phyloP scores from a whole-genome alignment of 495 filamentous ascomycete species.

The Neurospora sp. region DNA sequence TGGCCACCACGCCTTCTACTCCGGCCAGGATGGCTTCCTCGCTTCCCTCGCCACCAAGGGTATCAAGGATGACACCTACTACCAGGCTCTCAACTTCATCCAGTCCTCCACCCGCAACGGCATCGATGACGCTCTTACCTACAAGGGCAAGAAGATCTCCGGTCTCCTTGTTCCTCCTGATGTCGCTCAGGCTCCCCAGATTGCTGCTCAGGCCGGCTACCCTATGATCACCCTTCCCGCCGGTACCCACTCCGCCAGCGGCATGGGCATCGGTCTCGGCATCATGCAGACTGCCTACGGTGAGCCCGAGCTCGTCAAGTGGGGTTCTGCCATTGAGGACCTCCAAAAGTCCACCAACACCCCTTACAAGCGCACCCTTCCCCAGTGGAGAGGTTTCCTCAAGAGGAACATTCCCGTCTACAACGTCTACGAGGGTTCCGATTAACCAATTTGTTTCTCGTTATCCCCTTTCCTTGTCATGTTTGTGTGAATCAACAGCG shows the following conservation, averaged over 20 bases:
- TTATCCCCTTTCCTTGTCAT: background rate
- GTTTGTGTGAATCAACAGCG: background rate
- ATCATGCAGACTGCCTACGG: slow-evolving; percentile 57
- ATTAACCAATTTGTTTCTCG: slow-evolving; percentile 1
- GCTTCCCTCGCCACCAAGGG: slow-evolving; percentile 50
- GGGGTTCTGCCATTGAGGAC: slow-evolving; percentile 62
- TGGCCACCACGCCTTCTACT: slow-evolving; percentile 49
- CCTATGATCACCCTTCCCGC: slow-evolving; percentile 61
- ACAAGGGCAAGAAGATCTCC: slow-evolving; percentile 39
- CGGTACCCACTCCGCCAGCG: slow-evolving; percentile 39
- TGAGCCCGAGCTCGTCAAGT: slow-evolving; percentile 52
- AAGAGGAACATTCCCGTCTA: slow-evolving; percentile 13
- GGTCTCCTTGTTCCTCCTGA: slow-evolving; percentile 59
- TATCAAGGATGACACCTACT: slow-evolving; percentile 56
- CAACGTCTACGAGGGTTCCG: slow-evolving; percentile 13
- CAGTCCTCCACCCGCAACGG: slow-evolving; percentile 49
- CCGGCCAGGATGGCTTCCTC: slow-evolving; percentile 60
- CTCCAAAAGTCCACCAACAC: slow-evolving; percentile 7
- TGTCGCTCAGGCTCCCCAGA: slow-evolving; percentile 50
- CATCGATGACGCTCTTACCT: slow-evolving; percentile 54
- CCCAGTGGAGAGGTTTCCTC: slow-evolving; percentile 12
- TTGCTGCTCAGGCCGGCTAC: slow-evolving; percentile 52
- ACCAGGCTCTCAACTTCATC: slow-evolving; percentile 51
- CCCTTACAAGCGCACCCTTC: slow-evolving; percentile 10
- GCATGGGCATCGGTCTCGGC: slow-evolving; percentile 62